These are phyloP conservation scores for Blastosporella zonata DNA, from an alignment of 1,284 basidiomycete genomes.

Conservation along the genomic window DNA sequence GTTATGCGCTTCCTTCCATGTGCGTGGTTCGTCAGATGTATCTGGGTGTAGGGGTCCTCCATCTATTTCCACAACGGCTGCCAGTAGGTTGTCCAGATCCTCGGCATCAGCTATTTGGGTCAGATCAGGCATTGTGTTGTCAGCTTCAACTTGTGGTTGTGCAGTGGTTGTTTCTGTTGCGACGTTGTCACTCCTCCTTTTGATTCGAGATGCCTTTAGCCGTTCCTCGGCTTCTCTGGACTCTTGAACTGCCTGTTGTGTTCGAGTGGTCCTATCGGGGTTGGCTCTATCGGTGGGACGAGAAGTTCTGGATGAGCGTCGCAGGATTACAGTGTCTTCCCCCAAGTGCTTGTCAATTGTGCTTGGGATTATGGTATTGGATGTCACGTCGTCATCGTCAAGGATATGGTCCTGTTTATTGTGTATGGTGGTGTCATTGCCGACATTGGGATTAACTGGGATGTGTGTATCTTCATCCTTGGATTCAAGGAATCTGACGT, in stretches of 20 bases:
- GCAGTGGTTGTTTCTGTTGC: background rate
- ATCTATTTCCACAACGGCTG: background rate
- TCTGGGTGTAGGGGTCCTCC: background rate
- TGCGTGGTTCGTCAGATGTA: background rate
- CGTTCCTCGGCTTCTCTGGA: background rate
- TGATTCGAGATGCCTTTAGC: background rate
- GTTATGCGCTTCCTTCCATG: background rate
- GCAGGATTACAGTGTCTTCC: too few relatives aligned
- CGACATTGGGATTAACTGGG: background rate
- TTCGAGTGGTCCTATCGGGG: background rate
- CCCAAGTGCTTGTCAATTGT: too few relatives aligned
- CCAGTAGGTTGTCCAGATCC: background rate
- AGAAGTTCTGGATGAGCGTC: too few relatives aligned
- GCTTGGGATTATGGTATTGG: too few relatives aligned
- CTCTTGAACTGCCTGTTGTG: background rate
- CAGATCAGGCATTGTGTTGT: too few relatives aligned
- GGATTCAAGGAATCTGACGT: slow-evolving; percentile 5
- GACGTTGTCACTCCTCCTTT: background rate
- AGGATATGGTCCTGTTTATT: too few relatives aligned
- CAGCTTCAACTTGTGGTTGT: too few relatives aligned
- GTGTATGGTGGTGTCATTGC: background rate
- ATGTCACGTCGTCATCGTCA: too few relatives aligned
- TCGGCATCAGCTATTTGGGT: too few relatives aligned
- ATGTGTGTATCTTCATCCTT: background rate
- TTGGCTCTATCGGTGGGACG: background rate